These are phyloP conservation scores for Russula griseocarnosa DNA, from an alignment of 768 basidiomycete species.

Conservation along the genomic window DNA sequence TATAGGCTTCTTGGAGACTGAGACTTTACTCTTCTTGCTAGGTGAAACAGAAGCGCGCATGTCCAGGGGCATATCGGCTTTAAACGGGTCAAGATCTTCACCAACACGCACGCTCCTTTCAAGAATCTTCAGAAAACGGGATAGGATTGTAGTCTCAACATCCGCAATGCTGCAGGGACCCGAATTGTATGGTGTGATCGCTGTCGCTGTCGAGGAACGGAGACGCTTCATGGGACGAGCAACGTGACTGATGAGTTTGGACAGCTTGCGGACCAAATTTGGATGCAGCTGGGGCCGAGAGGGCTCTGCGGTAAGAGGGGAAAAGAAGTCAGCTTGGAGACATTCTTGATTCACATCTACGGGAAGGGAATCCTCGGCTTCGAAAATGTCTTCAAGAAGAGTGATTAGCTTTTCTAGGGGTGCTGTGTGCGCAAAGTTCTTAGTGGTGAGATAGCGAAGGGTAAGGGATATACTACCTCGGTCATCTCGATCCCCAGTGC, in stretches of 20 bases:
- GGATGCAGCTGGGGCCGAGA: slow-evolving; percentile 59
- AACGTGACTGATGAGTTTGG: slow-evolving; percentile 62
- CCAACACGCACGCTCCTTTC: slow-evolving; percentile 75
- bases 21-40: slow-evolving; percentile 45
- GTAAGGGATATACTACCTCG: slow-evolving; percentile 44
- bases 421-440: slow-evolving; percentile 35
- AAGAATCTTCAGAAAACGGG: slow-evolving; percentile 68
- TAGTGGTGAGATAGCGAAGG: neutral
- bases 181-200: slow-evolving; percentile 44
- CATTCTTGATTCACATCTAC: slow-evolving; percentile 49
- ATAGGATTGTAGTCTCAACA: slow-evolving; percentile 58
- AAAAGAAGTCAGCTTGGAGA: slow-evolving; percentile 62
- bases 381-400: slow-evolving; percentile 80
- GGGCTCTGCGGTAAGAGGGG: slow-evolving; percentile 51
- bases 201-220: slow-evolving; percentile 41
- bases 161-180: slow-evolving; percentile 54
- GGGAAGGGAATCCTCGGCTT: slow-evolving; percentile 69
- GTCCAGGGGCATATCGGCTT: slow-evolving; percentile 30
- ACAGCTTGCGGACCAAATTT: slow-evolving; percentile 59
- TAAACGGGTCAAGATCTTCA: slow-evolving; percentile 73
- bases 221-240: slow-evolving; percentile 66
- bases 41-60: slow-evolving; percentile 29
- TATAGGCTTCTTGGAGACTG: slow-evolving; percentile 33
- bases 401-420: slow-evolving; percentile 74
- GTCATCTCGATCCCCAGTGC: slow-evolving; percentile 73